A percentile compares a stretch with the other conserved stretches of the same genome.
Conservation (phyloP, 306 rosid genomes). For the Fragaria nilgerrensis region DNA sequence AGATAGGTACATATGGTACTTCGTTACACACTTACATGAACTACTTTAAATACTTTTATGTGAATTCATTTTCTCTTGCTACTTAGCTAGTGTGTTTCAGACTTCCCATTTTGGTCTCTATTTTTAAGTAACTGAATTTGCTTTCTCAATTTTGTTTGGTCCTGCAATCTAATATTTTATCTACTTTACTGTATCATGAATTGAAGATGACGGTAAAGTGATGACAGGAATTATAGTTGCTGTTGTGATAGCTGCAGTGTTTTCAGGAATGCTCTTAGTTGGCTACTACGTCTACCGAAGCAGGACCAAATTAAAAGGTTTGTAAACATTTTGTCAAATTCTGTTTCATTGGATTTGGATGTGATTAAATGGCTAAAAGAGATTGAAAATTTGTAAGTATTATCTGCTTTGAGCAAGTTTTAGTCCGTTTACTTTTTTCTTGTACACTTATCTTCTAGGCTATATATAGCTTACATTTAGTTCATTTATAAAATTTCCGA, state of each 20-base stretch:
- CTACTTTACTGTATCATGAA: background rate
- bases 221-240: slow-evolving; percentile 12
- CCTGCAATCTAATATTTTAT: background rate
- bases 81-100: background rate
- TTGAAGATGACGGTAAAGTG: slow-evolving; percentile 3
- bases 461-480: too few relatives aligned
- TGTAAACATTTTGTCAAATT: background rate
- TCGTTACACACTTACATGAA: too few relatives aligned
- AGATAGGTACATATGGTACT: slow-evolving; percentile 19
- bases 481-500: too few relatives aligned
- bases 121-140: background rate
- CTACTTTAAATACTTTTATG: background rate
- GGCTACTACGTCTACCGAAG: slow-evolving; percentile 11
- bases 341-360: background rate
- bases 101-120: background rate
- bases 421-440: background rate
- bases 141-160: background rate
- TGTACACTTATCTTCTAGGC: too few relatives aligned
- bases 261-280: slow-evolving; percentile 22
- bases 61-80: background rate
- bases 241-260: background rate
- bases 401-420: background rate
- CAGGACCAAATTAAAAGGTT: slow-evolving; percentile 16
- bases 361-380: background rate
- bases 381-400: background rate